Conservation (phyloP, 345 rosid species). For the Odontarrhena argentea region DNA sequence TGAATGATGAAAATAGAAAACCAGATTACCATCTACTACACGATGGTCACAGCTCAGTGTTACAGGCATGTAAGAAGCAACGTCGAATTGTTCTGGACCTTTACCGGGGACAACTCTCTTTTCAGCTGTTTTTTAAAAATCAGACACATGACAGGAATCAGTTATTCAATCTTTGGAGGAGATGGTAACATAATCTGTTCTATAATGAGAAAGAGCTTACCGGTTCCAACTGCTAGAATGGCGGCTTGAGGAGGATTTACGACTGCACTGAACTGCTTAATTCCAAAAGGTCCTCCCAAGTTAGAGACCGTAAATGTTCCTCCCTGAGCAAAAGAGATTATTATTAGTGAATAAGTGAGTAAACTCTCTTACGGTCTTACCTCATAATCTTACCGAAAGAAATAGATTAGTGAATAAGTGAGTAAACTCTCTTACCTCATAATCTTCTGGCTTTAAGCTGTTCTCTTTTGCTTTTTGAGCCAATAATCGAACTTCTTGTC, state of each 20-base stretch:
- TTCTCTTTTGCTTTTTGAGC: conserved; percentile 93
- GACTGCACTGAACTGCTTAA: conserved; percentile 94
- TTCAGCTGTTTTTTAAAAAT: conserved; percentile 61
- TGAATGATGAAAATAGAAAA: neutral
- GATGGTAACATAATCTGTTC: conserved; percentile 20
- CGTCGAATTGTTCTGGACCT: conserved; percentile 61
- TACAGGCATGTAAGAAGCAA: conserved; percentile 81
- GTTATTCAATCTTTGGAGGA: conserved; percentile 19
- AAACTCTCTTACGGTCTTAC: conserved; percentile 38
- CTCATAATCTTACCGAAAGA: neutral
- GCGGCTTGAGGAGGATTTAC: conserved; percentile 96
- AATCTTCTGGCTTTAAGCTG: conserved; percentile 93
- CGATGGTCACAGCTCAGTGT: conserved; percentile 98
- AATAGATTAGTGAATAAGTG: neutral
- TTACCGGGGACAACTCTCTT: conserved; percentile 84
- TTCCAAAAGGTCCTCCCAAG: conserved; percentile 87
- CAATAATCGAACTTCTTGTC: conserved; percentile 75
- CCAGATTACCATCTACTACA: conserved; percentile 75
- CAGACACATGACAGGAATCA: neutral
- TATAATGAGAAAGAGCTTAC: conserved; percentile 44
- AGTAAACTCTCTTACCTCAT: conserved; percentile 56
- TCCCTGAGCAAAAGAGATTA: conserved; percentile 56
- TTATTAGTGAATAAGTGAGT: neutral
- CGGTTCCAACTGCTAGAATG: conserved; percentile 94
- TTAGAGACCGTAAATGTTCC: conserved; percentile 96